Evolutionary conservation across 1,284 basidiomycete species (phyloP), one percentile per base, ranked within the genome.

Genomic region (Calocybe gambosa): DNA sequence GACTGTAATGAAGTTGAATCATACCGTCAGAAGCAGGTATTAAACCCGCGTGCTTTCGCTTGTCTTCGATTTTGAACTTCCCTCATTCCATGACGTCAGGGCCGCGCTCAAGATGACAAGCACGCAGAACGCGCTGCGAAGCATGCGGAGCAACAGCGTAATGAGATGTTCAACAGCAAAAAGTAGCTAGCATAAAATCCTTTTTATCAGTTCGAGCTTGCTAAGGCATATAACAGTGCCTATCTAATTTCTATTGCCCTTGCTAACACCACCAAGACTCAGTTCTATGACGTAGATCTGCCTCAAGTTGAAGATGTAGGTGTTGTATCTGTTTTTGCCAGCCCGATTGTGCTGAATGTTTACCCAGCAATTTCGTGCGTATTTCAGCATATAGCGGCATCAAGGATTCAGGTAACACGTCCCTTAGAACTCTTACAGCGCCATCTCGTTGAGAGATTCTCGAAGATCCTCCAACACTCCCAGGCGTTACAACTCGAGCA

Each of bases 91-190:
- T 47, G 13, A 13, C 26, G 28, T 42, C 54, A 87, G 85, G 77
- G 73, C 47, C 78, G 82, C 45, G 76, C 78, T 36, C 70, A 72
- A 36, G 85, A 86, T 58, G 88, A 91, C 58, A 78, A 74, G 41
- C 87, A 90, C 51, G 81, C 83, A 18, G 85, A 85, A 43, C 75
- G 85, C 26, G 78, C 75, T 3, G 79, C 80, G 15, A 82, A 77
- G 61, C 84, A 88, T 55, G 78, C 77, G 44, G 85, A 88, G 52
- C 80, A 85, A 52, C 85, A 88, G 53, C 75, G 77, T 46, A 69
- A 73, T 33, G 84, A 89, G 38, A 89, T 89, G 85, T 64, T 80
- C 38, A 86, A 84, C 54, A 76, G 78, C 63, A 91, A 91, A 68
- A 91, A 91, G 87, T 89, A 67, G 39, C 39, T 42, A 29, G 3